Conservation (phyloP, 2,329 filamentous ascomycete species). For the Lachnum nothofagi region DNA sequence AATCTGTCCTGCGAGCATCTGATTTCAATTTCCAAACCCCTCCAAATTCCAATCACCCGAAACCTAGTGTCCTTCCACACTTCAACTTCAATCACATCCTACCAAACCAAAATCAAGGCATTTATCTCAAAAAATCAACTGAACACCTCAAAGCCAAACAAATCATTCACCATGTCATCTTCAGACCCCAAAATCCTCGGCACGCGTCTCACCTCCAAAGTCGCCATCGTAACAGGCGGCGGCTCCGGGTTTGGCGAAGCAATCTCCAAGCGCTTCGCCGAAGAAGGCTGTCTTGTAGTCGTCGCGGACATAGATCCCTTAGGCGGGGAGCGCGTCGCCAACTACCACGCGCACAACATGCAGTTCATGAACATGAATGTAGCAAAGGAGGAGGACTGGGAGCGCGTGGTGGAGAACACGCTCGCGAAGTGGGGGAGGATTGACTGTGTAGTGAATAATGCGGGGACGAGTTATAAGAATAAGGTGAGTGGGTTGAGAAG, state of each 20-base stretch:
- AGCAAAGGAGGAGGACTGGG: constrained; percentile 50
- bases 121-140: too few species aligned
- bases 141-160: not conserved
- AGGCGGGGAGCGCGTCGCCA: constrained; percentile 46
- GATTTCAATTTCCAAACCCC: too few species aligned
- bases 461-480: constrained; percentile 53
- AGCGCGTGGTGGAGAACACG: constrained; percentile 41
- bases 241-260: constrained; percentile 61
- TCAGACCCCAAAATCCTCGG: constrained; percentile 16
- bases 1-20: too few species aligned
- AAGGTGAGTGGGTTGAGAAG: constrained; percentile 35
- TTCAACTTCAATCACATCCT: not conserved
- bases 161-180: constrained; percentile 9
- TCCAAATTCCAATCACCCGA: too few species aligned
- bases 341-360: constrained; percentile 26
- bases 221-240: constrained; percentile 55
- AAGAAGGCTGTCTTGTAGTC: constrained; percentile 56
- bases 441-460: constrained; percentile 59
- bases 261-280: constrained; percentile 53
- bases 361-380: constrained; percentile 46
- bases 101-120: not conserved
- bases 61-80: too few species aligned
- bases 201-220: constrained; percentile 45
- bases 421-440: constrained; percentile 46
- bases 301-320: constrained; percentile 56